Evolutionary conservation across 2,329 filamentous ascomycete species (phyloP).

Genomic region (Cadophora gregata): DNA sequence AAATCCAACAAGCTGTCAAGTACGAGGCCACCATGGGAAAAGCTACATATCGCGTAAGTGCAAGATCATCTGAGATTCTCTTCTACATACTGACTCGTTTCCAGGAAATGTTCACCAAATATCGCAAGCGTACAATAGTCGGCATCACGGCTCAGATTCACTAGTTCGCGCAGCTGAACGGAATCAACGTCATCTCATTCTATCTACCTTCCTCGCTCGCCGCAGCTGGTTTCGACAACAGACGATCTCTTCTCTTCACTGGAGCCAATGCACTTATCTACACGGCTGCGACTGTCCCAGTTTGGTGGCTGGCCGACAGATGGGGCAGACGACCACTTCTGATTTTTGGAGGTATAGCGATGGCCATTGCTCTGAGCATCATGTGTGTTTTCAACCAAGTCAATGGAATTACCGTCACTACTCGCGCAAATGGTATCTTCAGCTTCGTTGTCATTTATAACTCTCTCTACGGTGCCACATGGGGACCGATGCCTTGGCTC

Average conservation of each 20-base stretch:
- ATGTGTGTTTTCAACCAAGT: constrained; percentile 49
- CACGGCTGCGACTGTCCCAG: constrained; percentile 47
- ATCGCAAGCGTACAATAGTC: constrained; percentile 50
- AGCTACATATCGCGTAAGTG: constrained; percentile 43
- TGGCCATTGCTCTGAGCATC: constrained; percentile 46
- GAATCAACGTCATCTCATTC: constrained; percentile 52
- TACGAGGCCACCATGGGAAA: constrained; percentile 47
- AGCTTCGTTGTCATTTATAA: constrained; percentile 50
- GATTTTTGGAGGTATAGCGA: constrained; percentile 41
- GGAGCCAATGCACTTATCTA: constrained; percentile 50
- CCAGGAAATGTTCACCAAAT: constrained; percentile 51
- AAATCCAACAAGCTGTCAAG: constrained; percentile 48
- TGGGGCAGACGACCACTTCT: constrained; percentile 50
- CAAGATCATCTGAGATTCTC: background rate
- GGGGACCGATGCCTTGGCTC: constrained; percentile 50
- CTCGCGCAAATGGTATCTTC: constrained; percentile 47
- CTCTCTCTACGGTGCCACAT: constrained; percentile 47
- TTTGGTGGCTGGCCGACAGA: constrained; percentile 49
- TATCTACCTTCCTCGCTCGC: constrained; percentile 48
- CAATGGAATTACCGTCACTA: constrained; percentile 37
- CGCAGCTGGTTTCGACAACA: constrained; percentile 46
- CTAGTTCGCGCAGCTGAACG: constrained; percentile 50
- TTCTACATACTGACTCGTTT: background rate
- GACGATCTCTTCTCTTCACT: constrained; percentile 45
- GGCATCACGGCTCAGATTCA: constrained; percentile 50